Conservation (phyloP, 331 rosid species). For the Saraca asoca region DNA sequence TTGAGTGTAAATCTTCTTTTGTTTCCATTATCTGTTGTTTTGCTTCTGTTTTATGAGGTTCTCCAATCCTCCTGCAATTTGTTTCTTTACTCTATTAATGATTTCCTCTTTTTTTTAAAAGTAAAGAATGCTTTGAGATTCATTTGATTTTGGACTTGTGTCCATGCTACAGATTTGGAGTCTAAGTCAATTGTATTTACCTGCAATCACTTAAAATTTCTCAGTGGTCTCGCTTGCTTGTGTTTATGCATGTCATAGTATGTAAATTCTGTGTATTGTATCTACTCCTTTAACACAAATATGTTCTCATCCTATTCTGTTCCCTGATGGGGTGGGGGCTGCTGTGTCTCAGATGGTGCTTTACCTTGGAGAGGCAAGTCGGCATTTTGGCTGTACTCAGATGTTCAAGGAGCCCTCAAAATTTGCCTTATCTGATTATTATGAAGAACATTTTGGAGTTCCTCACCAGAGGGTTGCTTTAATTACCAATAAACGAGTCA, state of each 20-base stretch:
- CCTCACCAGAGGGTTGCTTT: constrained; percentile 76
- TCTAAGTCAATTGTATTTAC: constrained; percentile 14
- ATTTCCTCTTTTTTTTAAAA: no score
- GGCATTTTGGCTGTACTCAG: constrained; percentile 87
- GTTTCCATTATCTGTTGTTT: no score
- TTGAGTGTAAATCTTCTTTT: no score
- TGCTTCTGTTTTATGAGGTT: no score
- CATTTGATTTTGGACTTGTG: background rate
- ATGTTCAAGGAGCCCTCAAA: constrained; percentile 97
- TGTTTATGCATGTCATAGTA: background rate
- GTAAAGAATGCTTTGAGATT: no score
- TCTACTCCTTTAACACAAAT: constrained; percentile 9
- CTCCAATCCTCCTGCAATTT: no score
- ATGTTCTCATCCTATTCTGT: constrained; percentile 22
- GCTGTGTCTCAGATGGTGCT: constrained; percentile 73
- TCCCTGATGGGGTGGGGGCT: background rate
- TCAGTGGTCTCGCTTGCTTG: background rate
- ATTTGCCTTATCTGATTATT: constrained; percentile 86
- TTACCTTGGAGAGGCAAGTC: constrained; percentile 90
- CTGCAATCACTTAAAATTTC: constrained; percentile 10
- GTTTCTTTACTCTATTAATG: no score
- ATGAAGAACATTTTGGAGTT: constrained; percentile 76
- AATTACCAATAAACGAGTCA: constrained; percentile 89
- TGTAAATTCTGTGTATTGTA: constrained; percentile 25
- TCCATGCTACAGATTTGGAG: background rate